Evolutionary conservation across 768 basidiomycete genomes (phyloP).

Genomic region (Mycena haematopus): DNA sequence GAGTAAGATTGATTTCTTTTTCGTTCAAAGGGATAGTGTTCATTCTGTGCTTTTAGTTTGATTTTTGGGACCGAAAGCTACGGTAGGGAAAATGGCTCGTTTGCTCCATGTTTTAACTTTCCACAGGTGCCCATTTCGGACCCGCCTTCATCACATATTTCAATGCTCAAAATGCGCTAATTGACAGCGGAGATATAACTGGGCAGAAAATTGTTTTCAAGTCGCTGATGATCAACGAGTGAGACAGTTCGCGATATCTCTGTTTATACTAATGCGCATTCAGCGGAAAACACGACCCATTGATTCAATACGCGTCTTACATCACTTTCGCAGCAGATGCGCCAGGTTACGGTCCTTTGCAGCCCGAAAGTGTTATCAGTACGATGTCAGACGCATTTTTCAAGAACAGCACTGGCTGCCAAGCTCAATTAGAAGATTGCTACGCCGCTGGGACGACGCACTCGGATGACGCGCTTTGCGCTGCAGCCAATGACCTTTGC

Average conservation of each 20-base stretch:
- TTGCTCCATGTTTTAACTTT: background rate
- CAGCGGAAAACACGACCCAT: slow-evolving; percentile 55
- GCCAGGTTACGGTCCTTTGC: slow-evolving; percentile 55
- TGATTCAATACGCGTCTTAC: slow-evolving; percentile 50
- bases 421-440: slow-evolving; percentile 45
- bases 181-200: slow-evolving; percentile 39
- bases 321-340: slow-evolving; percentile 48
- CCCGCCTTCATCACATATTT: slow-evolving; percentile 55
- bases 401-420: slow-evolving; percentile 39
- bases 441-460: slow-evolving; percentile 44
- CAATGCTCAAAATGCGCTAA: slow-evolving; percentile 49
- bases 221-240: slow-evolving; percentile 54
- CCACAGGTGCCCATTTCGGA: slow-evolving; percentile 37
- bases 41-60: slow-evolving; percentile 39
- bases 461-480: slow-evolving; percentile 43
- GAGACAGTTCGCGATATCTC: background rate
- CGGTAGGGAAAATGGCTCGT: slow-evolving; percentile 31
- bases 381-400: slow-evolving; percentile 43
- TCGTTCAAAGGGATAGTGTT: background rate
- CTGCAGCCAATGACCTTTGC: slow-evolving; percentile 45
- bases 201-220: slow-evolving; percentile 46
- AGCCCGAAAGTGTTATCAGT: slow-evolving; percentile 40
- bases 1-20: slow-evolving; percentile 39
- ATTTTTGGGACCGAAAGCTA: slow-evolving; percentile 56
- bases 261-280: background rate